Evolutionary conservation across 1,139 yeast genomes (phyloP).

Genomic region (Sugiyamaella castrensis): DNA sequence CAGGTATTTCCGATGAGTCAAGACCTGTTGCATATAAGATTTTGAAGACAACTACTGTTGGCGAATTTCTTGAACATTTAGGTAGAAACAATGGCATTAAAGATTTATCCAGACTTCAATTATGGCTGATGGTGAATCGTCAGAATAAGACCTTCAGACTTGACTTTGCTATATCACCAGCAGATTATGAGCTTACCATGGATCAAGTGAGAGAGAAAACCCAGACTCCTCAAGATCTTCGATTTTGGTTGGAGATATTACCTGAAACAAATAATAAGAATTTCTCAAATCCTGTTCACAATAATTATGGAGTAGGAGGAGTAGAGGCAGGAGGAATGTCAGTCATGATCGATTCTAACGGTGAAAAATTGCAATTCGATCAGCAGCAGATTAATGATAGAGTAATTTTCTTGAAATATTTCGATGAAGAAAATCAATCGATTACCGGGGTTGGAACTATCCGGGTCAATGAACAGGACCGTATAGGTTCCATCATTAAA

Average conservation of each 20-base stretch:
- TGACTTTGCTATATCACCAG: conserved; percentile 48
- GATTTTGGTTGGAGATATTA: conserved; percentile 48
- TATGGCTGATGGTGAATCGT: conserved; percentile 67
- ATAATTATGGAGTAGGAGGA: conserved; percentile 1
- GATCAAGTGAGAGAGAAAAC: conserved; percentile 45
- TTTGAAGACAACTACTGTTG: conserved; percentile 55
- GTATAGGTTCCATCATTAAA: conserved; percentile 46
- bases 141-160: conserved; percentile 73
- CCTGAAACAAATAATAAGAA: conserved; percentile 7
- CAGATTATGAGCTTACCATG: conserved; percentile 38
- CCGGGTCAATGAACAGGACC: conserved; percentile 51
- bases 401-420: conserved; percentile 64
- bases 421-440: conserved; percentile 55
- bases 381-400: conserved; percentile 30
- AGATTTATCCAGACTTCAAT: conserved; percentile 45
- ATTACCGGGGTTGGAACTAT: conserved; percentile 63
- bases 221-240: conserved; percentile 34
- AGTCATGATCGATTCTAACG: no score
- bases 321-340: neutral
- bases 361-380: neutral
- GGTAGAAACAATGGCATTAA: conserved; percentile 47
- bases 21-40: conserved; percentile 54
- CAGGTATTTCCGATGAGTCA: conserved; percentile 14
- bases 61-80: conserved; percentile 50
- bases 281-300: neutral